Percentiles rank a stretch among this genome's conserved stretches.
These are phyloP conservation scores for Phaeomoniella chlamydospora DNA, from an alignment of 2,329 filamentous ascomycete species.

Conservation along the genomic window DNA sequence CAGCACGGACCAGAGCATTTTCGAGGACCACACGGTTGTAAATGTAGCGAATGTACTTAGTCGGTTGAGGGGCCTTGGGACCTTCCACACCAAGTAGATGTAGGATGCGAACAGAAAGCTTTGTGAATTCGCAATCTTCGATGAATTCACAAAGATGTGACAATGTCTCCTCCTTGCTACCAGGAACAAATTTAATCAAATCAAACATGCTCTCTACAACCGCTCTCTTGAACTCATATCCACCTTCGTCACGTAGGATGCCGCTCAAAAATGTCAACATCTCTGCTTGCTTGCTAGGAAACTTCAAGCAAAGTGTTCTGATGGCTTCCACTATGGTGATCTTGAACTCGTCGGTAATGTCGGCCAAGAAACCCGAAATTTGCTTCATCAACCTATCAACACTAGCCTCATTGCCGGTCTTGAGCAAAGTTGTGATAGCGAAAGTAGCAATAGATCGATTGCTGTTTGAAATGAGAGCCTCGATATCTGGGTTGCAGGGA, in stretches of 20 bases:
- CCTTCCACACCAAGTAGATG: conserved; percentile 90
- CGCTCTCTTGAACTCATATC: conserved; percentile 94
- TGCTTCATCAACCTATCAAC: conserved; percentile 98
- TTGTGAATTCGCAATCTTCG: conserved; percentile 98
- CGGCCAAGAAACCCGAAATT: conserved; percentile 94
- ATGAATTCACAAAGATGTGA: conserved; percentile 98
- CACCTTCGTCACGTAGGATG: conserved; percentile 91
- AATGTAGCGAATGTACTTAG: conserved; percentile 98
- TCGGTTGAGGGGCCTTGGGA: conserved; percentile 86
- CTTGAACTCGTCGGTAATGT: conserved; percentile 99
- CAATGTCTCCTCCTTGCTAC: conserved; percentile 66
- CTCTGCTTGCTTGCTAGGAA: conserved; percentile 92
- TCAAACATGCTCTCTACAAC: conserved; percentile 99
- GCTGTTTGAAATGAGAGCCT: conserved; percentile 88
- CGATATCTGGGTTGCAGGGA: conserved; percentile 92
- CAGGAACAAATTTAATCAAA: conserved; percentile 95
- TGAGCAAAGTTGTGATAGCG: conserved; percentile 92
- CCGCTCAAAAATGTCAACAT: conserved; percentile 96
- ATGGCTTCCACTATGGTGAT: conserved; percentile 99
- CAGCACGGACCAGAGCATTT: conserved; percentile 88
- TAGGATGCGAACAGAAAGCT: conserved; percentile 86
- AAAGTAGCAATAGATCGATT: conserved; percentile 97
- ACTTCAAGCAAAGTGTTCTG: conserved; percentile 89
- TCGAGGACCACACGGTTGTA: conserved; percentile 97
- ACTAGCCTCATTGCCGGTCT: conserved; percentile 94